These are phyloP conservation scores for Plasmodium berghei DNA, from an alignment of 169 alveolate species.

Conservation along the genomic window DNA sequence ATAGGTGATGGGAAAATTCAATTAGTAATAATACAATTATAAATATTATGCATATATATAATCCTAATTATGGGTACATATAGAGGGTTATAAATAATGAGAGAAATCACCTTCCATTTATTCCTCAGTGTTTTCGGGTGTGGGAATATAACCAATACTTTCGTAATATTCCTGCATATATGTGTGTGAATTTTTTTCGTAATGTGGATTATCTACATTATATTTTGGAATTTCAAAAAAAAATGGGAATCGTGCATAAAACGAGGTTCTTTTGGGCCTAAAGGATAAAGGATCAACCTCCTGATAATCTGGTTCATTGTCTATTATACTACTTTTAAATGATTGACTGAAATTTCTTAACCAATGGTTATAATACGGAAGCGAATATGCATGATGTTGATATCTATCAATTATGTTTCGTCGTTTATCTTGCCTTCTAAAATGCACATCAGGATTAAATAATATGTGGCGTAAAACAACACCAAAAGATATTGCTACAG, in stretches of 20 bases:
- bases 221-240: conserved; percentile 84
- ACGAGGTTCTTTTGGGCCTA: conserved; percentile 81
- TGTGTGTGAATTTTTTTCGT: conserved; percentile 82
- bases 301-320: conserved; percentile 86
- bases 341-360: conserved; percentile 81
- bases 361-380: conserved; percentile 83
- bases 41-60: no score
- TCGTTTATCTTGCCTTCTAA: conserved; percentile 77
- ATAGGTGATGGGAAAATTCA: background rate
- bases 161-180: conserved; percentile 82
- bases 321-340: conserved; percentile 82
- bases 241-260: conserved; percentile 85
- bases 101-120: background rate
- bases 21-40: no score
- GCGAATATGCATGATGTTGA: conserved; percentile 84
- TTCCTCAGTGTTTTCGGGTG: conserved; percentile 13
- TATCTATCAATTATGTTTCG: conserved; percentile 80
- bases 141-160: conserved; percentile 60
- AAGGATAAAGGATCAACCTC: conserved; percentile 79
- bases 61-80: no score
- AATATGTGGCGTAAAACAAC: conserved; percentile 53
- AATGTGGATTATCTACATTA: conserved; percentile 80
- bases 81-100: no score
- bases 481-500: conserved; percentile 51
- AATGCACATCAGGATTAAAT: conserved; percentile 77